Evolutionary conservation across 2,329 filamentous ascomycete species (phyloP), one percentile per base, ranked within the genome.

Genomic region (Metarhizium brunneum): DNA sequence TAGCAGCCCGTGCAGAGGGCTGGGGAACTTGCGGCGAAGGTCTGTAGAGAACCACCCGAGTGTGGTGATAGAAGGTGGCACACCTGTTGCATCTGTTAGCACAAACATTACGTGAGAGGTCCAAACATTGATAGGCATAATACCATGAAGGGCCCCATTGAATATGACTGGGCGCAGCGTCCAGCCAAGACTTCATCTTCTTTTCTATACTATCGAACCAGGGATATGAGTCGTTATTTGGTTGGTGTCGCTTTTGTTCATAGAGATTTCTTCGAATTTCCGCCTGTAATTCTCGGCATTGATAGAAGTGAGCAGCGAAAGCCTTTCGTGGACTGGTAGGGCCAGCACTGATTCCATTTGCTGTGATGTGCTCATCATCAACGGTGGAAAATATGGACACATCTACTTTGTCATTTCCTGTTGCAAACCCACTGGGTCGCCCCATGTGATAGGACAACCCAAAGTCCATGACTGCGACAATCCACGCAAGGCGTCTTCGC

Each of bases 11-110:
- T 7, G 86, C 70, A 0, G 90, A 92, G 0, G 94, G 94, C 58
- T 88, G 86, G 0, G 92, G 89, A 2, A 97, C 84, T 68, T 97
- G 94, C 1, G 94, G 94, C 1, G 90, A 96, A 1, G 94, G 94
- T 2, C 94, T 83, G 68, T 90, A 94, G 61, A 97, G 80, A 62
- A 92, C 88, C 49, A 96, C 84, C 25, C 95, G 77, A 84, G 96
- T 92, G 50, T 89, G 90, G 66, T 96, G 91, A 69, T 88, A 91
- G 60, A 88, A 80, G 16, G 80, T 77, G 11, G 74, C 75, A 62
- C 86, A 86, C 82, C 83, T 86, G 63, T 29, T 48, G 20, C 25
- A 48, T 29, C 38, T n/a, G 42, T 52, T 36, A 47, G 16, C 32
- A 10, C 38, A 47, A 32, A 13, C 14, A 18, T 6, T 11, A 0